Percentiles rank a stretch among this genome's conserved stretches.
These are phyloP conservation scores for Trichoderma citrinoviride DNA, from an alignment of 2,329 filamentous ascomycete genomes.

Conservation along the genomic window DNA sequence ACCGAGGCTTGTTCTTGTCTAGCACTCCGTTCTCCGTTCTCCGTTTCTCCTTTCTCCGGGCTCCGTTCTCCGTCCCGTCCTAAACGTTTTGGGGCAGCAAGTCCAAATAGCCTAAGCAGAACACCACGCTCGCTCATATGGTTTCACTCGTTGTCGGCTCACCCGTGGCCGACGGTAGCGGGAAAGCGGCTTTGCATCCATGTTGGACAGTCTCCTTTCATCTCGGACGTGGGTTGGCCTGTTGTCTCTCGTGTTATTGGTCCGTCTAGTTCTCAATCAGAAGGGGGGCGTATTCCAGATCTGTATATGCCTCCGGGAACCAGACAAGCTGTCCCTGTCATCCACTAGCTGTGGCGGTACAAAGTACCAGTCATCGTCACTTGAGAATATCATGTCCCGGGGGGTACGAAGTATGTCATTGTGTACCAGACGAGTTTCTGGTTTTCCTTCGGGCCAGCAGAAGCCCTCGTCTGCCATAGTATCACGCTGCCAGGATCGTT, in stretches of 20 bases:
- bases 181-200: not conserved
- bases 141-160: not conserved
- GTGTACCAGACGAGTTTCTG: not conserved
- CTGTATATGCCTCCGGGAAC: constrained; percentile 1
- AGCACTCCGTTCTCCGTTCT: too few relatives aligned
- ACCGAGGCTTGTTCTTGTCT: not conserved
- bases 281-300: not conserved
- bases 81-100: not conserved
- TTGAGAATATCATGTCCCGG: not conserved
- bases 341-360: not conserved
- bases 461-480: not conserved
- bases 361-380: not conserved
- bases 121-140: not conserved
- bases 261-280: not conserved
- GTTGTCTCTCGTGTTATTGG: not conserved
- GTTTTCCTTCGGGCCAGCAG: not conserved
- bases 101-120: not conserved
- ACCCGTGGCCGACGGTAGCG: not conserved
- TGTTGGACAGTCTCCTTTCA: not conserved
- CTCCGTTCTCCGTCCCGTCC: not conserved
- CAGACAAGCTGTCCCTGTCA: not conserved
- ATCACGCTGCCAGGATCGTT: not conserved
- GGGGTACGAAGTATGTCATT: not conserved
- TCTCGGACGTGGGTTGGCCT: not conserved
- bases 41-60: not conserved